Evolutionary conservation across 352 stramenopile genomes (phyloP), one percentile per base, ranked within the genome.

Genomic region (Elongisporangium anandrum): DNA sequence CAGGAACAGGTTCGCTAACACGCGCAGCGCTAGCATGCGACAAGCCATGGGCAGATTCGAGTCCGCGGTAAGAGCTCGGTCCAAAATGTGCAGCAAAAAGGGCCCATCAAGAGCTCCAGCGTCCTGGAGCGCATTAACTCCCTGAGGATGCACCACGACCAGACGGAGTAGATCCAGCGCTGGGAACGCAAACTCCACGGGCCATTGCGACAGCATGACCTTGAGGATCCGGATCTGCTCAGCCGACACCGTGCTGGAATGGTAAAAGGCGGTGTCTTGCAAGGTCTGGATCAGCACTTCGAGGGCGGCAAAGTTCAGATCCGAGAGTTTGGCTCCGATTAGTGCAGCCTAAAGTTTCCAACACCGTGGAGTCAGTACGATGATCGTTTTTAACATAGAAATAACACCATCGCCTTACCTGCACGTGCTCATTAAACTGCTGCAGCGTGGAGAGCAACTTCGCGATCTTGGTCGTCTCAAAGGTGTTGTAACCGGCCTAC

Each of bases 361-460:
- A 50, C 13, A 60, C 50, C 19, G 45, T 50, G 16, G 41, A 52
- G 8, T 7, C 47, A 56, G 24, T 54, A 34, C 24, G 13, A 49
- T 4, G 7, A 21, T 21, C 20, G 39, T 23, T 16, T 55, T 58
- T 17, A 53, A 51, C 39, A 2, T n/a, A 4, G 15, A 9, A 24
- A 65, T 69, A 73, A 69, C 66, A 29, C 81, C 72, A 49, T 59
- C 78, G 24, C 77, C 57, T 56, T 17, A 45, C 34, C 34, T 88
- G 64, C 26, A 89, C 34, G 75, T 88, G 79, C 16, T 82, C 76
- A 50, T 97, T 98, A 61, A 96, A 97, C 70, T 98, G 90, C 6
- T 76, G 65, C 50, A 98, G 75, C 51, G 96, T 98, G 19, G 71
- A 76, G 58, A 96, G 81, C 41, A 98, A 77, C 69, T 98, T 98